phyloP scores from a whole-genome alignment of 148 eudicot species.

The Rhododendron vialii region DNA sequence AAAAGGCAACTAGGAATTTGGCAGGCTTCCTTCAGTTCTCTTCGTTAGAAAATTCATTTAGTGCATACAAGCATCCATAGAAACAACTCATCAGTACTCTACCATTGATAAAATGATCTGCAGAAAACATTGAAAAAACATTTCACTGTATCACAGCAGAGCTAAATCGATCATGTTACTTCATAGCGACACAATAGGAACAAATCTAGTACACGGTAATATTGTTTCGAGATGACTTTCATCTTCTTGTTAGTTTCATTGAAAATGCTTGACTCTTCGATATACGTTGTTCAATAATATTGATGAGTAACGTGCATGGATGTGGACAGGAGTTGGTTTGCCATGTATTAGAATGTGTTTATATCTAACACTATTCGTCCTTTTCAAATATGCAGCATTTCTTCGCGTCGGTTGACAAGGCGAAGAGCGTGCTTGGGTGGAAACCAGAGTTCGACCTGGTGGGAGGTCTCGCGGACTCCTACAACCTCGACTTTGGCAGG shows the following conservation, averaged over 20 bases:
- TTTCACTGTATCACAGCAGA: background rate
- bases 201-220: background rate
- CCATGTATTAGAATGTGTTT: background rate
- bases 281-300: background rate
- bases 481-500: slow-evolving; percentile 88
- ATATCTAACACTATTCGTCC: background rate
- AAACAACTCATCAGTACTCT: background rate
- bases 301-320: background rate
- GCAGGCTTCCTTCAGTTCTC: background rate
- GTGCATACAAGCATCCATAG: too few species aligned
- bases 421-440: slow-evolving; percentile 76
- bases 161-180: background rate
- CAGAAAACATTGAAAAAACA: background rate
- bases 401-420: slow-evolving; percentile 92
- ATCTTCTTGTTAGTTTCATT: background rate
- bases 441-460: slow-evolving; percentile 75
- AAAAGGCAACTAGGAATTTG: background rate
- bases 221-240: background rate
- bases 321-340: background rate
- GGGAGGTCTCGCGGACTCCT: slow-evolving; percentile 84
- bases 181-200: background rate
- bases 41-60: background rate
- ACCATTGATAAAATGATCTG: background rate
- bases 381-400: slow-evolving; percentile 62
- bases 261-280: too few species aligned